These are phyloP conservation scores for Skeletonema tropicum DNA, from an alignment of 108 stramenopile species.

Conservation along the genomic window DNA sequence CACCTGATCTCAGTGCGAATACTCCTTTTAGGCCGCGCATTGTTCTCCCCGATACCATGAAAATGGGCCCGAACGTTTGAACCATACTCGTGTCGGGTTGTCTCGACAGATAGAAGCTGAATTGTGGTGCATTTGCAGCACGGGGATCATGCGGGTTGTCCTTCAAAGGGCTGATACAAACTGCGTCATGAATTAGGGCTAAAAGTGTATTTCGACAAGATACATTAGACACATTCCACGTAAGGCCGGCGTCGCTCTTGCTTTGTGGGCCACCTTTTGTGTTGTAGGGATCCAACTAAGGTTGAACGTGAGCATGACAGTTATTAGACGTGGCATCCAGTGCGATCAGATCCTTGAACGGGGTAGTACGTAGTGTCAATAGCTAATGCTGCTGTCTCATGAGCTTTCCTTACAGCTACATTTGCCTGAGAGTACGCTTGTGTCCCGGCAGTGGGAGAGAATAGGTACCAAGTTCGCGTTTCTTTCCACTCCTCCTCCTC, in stretches of 20 bases:
- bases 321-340: background rate
- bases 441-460: background rate
- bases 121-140: too few relatives aligned
- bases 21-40: too few relatives aligned
- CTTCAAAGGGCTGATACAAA: too few relatives aligned
- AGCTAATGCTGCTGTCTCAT: background rate
- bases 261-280: background rate
- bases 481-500: background rate
- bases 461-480: background rate
- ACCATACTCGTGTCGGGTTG: too few relatives aligned
- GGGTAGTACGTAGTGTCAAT: background rate
- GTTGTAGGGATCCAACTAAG: background rate
- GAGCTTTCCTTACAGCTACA: background rate
- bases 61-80: too few relatives aligned
- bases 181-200: too few relatives aligned
- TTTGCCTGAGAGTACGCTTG: background rate
- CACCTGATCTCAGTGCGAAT: too few relatives aligned
- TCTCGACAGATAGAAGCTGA: too few relatives aligned
- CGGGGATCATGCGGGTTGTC: too few relatives aligned
- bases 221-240: background rate
- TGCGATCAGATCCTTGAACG: background rate
- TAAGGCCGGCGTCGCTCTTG: background rate
- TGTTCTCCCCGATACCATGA: too few relatives aligned
- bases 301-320: background rate
- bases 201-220: too few relatives aligned